These are phyloP conservation scores for Solanum etuberosum DNA, from an alignment of 257 asterid genomes.

Conservation along the genomic window DNA sequence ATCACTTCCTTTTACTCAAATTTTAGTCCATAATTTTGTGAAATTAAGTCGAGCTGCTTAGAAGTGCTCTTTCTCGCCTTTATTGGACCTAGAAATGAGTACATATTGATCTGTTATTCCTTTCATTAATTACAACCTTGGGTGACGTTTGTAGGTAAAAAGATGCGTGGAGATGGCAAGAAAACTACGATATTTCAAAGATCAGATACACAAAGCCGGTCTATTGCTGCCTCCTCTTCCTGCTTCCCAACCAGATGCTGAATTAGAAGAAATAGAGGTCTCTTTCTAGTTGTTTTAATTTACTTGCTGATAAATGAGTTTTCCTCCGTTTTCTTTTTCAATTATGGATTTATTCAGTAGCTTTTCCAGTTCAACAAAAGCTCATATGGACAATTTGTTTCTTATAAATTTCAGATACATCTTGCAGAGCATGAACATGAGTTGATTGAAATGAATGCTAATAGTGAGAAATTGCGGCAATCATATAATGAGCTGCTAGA, in stretches of 20 bases:
- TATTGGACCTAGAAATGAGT: neutral
- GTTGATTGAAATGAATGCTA: constrained; percentile 86
- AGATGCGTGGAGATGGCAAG: constrained; percentile 98
- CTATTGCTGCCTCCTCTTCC: constrained; percentile 48
- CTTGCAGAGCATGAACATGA: constrained; percentile 90
- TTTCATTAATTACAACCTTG: neutral
- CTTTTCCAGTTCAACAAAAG: neutral
- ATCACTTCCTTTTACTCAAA: neutral
- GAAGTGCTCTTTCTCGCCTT: neutral
- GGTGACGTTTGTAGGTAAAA: constrained; percentile 53
- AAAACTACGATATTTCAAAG: constrained; percentile 80
- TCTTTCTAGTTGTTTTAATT: neutral
- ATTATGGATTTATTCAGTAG: neutral
- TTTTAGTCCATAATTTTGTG: neutral
- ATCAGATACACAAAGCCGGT: constrained; percentile 88
- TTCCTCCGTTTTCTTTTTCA: neutral
- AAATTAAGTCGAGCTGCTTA: neutral
- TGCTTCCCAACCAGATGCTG: constrained; percentile 71
- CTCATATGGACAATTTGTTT: neutral
- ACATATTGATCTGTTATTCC: neutral
- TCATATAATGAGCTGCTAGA: constrained; percentile 90
- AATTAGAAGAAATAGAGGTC: constrained; percentile 91
- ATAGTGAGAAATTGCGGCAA: constrained; percentile 75
- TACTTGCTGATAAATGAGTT: neutral
- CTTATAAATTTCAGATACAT: constrained; percentile 38